These are phyloP conservation scores for Syncephalastrum sp. DNA, from an alignment of 371 early-diverging fungal species.

Conservation along the genomic window DNA sequence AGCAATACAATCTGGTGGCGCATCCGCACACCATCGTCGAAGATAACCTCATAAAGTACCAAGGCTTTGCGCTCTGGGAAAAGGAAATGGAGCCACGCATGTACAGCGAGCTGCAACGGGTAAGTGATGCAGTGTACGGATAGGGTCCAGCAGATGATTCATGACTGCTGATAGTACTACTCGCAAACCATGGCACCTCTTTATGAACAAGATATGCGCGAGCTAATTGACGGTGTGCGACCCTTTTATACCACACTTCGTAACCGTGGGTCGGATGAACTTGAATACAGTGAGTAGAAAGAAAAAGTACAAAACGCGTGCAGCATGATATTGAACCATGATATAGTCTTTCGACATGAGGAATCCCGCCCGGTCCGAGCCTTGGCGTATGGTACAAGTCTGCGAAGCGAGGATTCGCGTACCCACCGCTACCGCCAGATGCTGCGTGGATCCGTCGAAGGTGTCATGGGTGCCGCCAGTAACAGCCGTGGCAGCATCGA, in stretches of 20 bases:
- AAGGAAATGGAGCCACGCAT: constrained; percentile 87
- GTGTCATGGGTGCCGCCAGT: constrained; percentile 24
- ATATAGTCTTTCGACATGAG: constrained; percentile 43
- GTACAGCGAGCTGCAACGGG: constrained; percentile 85
- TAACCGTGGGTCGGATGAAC: constrained; percentile 44
- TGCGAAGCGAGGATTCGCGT: constrained; percentile 34
- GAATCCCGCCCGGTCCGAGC: constrained; percentile 49
- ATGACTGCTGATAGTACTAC: constrained; percentile 33
- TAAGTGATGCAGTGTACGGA: constrained; percentile 19
- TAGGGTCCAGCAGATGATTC: neutral
- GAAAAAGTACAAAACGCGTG: neutral
- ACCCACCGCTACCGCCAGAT: constrained; percentile 45
- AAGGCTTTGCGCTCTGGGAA: constrained; percentile 89
- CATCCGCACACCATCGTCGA: constrained; percentile 72
- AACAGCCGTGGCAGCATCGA: constrained; percentile 32
- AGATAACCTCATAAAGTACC: constrained; percentile 74
- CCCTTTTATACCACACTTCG: constrained; percentile 34
- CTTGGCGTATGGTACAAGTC: constrained; percentile 42
- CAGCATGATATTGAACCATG: neutral
- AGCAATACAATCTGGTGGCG: constrained; percentile 43
- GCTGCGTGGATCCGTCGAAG: constrained; percentile 49
- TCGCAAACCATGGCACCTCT: constrained; percentile 45
- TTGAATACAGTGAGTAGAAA: constrained; percentile 41
- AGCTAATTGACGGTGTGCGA: constrained; percentile 39
- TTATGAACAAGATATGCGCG: constrained; percentile 50